Percentiles rank a stretch among this genome's conserved stretches.
These are phyloP conservation scores for Gorgonomyces haynaldii DNA, from an alignment of 192 early-diverging fungal genomes.

Conservation along the genomic window DNA sequence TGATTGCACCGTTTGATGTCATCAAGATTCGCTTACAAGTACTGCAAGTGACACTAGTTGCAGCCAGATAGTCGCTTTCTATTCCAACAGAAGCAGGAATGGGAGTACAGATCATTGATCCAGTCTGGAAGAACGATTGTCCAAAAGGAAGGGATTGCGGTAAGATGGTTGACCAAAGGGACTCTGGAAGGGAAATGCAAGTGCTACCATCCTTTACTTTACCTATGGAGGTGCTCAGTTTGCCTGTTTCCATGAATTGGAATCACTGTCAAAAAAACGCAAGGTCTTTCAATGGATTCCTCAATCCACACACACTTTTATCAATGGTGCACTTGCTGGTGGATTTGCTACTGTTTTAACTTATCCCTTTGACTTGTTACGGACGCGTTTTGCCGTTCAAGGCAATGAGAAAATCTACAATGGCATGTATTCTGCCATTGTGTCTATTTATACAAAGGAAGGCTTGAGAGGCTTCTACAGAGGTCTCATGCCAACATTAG, in stretches of 20 bases:
- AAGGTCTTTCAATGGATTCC: constrained; percentile 1
- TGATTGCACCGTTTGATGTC: constrained; percentile 87
- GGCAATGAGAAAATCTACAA: constrained; percentile 54
- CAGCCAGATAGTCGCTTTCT: not conserved
- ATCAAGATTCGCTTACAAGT: constrained; percentile 44
- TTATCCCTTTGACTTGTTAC: constrained; percentile 92
- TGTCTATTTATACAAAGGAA: constrained; percentile 56
- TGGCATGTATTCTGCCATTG: constrained; percentile 49
- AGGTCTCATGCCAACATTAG: constrained; percentile 65
- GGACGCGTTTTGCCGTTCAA: constrained; percentile 88
- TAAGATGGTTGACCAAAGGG: constrained; percentile 37
- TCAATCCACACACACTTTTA: constrained; percentile 28
- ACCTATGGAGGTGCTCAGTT: constrained; percentile 86
- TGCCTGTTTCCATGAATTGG: constrained; percentile 53
- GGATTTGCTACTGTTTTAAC: constrained; percentile 64
- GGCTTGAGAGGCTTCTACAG: constrained; percentile 77
- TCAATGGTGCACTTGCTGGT: constrained; percentile 71
- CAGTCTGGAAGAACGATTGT: constrained; percentile 59
- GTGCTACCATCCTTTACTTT: constrained; percentile 87
- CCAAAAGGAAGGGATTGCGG: constrained; percentile 67
- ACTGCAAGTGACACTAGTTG: not conserved
- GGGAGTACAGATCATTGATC: constrained; percentile 53
- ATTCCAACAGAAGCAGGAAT: constrained; percentile 4
- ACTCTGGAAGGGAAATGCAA: constrained; percentile 88
- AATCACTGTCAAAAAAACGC: constrained; percentile 9